phyloP scores from a whole-genome alignment of 2,329 filamentous ascomycete species.

The Diplocarpon rosae region DNA sequence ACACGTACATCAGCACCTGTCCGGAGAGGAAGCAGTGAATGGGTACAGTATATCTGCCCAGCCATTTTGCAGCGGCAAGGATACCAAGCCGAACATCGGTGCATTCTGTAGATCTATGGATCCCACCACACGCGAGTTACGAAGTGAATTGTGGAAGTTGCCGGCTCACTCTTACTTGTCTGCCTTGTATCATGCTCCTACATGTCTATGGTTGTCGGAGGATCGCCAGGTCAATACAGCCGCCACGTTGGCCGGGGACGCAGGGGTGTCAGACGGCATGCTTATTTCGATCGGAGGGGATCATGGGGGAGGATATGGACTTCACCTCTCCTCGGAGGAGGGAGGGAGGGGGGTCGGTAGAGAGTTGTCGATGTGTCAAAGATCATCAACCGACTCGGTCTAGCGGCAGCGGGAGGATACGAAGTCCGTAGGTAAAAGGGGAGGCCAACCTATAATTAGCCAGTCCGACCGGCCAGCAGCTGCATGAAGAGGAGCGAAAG shows the following conservation, averaged over 20 bases:
- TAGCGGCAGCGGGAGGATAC: no score
- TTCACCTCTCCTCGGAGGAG: not conserved
- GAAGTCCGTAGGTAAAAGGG: no score
- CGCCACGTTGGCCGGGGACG: constrained; percentile 6
- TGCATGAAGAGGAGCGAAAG: no score
- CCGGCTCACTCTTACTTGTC: no score
- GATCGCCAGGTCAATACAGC: constrained; percentile 13
- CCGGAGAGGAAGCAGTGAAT: not conserved
- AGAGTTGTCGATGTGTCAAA: no score
- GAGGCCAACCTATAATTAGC: no score
- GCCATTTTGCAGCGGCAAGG: not conserved
- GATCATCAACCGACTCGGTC: no score
- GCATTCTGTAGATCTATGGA: constrained; percentile 3
- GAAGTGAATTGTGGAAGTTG: not conserved
- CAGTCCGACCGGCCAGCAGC: no score
- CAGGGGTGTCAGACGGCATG: constrained; percentile 16
- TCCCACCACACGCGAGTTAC: constrained; percentile 1
- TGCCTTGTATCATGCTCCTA: constrained; percentile 3
- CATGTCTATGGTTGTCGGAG: constrained; percentile 3
- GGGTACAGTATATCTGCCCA: not conserved
- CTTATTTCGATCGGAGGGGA: constrained; percentile 14
- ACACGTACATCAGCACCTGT: constrained; percentile 11
- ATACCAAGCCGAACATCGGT: not conserved
- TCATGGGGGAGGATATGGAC: no score
- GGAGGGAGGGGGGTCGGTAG: no score